phyloP scores from a whole-genome alignment of 306 rosid species.

The Aeschynomene evenia region DNA sequence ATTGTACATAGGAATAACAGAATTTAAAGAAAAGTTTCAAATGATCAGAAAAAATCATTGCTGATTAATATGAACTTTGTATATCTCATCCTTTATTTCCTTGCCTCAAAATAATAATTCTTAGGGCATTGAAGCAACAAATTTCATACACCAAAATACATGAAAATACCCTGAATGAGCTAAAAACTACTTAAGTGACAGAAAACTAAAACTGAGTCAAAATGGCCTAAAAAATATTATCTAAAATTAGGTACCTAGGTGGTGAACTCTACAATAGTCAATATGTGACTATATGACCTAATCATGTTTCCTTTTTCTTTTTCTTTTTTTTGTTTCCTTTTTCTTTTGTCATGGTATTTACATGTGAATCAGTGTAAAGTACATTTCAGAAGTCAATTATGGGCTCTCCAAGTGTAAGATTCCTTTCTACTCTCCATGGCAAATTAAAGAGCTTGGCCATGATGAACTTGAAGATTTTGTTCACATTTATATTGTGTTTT shows the following conservation, averaged over 20 bases:
- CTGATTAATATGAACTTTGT: not conserved
- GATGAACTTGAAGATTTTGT: slow-evolving; percentile 91
- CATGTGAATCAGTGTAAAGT: slow-evolving; percentile 4
- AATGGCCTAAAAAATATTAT: slow-evolving; percentile 7
- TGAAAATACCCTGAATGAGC: not conserved
- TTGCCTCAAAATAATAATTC: not conserved
- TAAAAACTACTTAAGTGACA: not conserved
- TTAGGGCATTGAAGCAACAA: too few relatives aligned
- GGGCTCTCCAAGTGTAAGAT: slow-evolving; percentile 85
- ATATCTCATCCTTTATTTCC: not conserved
- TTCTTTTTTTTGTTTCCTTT: not conserved
- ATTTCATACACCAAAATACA: too few relatives aligned
- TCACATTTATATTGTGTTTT: slow-evolving; percentile 90
- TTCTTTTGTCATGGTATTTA: slow-evolving; percentile 31
- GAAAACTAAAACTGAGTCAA: slow-evolving; percentile 2
- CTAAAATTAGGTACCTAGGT: slow-evolving; percentile 5
- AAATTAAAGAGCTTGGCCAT: slow-evolving; percentile 88
- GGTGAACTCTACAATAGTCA: not conserved
- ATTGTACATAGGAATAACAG: not conserved
- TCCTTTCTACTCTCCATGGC: slow-evolving; percentile 89
- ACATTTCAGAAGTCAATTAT: slow-evolving; percentile 70
- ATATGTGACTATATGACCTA: not conserved
- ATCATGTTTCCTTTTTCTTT: slow-evolving; percentile 1
- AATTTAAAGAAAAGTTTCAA: not conserved
- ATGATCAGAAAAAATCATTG: not conserved